Evolutionary conservation across 192 early-diverging fungal species (phyloP).

Genomic region (Jimgerdemannia lactiflua): DNA sequence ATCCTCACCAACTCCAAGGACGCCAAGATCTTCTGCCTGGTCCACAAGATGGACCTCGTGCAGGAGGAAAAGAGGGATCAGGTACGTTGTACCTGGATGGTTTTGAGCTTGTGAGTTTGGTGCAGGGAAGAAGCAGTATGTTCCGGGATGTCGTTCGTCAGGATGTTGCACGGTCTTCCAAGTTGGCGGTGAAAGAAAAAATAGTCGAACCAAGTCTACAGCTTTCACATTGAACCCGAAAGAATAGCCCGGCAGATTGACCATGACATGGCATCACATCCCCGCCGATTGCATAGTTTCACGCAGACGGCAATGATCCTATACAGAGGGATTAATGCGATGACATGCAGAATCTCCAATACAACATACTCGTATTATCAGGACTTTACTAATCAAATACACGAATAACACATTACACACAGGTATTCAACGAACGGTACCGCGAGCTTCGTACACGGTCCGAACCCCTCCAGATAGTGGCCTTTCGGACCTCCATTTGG

Average conservation of each 20-base stretch:
- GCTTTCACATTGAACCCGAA: too few relatives aligned
- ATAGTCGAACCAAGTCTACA: too few relatives aligned
- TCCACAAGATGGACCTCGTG: constrained; percentile 99
- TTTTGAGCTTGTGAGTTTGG: constrained; percentile 3
- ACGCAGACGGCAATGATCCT: too few relatives aligned
- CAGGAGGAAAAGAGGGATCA: constrained; percentile 66
- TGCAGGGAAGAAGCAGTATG: neutral
- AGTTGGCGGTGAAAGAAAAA: too few relatives aligned
- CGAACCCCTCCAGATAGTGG: constrained; percentile 61
- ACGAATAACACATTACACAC: neutral
- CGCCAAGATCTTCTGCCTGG: constrained; percentile 92
- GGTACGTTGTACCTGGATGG: constrained; percentile 28
- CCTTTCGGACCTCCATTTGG: constrained; percentile 88
- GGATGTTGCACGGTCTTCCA: too few relatives aligned
- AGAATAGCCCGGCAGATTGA: too few relatives aligned
- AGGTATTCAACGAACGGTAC: constrained; percentile 67
- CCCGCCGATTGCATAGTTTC: too few relatives aligned
- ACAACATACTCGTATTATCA: neutral
- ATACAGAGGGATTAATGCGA: too few relatives aligned
- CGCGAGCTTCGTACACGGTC: constrained; percentile 66
- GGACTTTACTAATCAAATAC: neutral
- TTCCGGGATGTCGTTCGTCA: too few relatives aligned
- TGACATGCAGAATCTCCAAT: neutral
- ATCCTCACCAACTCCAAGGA: constrained; percentile 80
- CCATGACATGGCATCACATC: too few relatives aligned